phyloP scores from a whole-genome alignment of 1,139 yeast species.

The Debaryomyces subglobosus region DNA sequence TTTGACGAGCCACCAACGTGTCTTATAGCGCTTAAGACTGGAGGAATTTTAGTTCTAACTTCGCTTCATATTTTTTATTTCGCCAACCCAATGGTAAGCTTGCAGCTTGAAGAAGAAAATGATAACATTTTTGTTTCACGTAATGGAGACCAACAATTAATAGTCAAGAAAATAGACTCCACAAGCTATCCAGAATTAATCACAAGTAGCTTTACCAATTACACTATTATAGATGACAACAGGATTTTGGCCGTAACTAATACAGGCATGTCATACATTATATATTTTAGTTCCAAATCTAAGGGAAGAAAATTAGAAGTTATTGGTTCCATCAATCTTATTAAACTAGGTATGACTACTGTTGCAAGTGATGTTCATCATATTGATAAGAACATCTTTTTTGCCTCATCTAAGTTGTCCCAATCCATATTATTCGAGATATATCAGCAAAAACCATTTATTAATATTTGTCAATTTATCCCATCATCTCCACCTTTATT shows the following conservation, averaged over 20 bases:
- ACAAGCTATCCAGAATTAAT: background rate
- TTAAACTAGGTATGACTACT: slow-evolving; percentile 36
- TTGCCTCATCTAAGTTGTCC: slow-evolving; percentile 36
- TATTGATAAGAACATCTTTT: slow-evolving; percentile 32
- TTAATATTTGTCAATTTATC: slow-evolving; percentile 25
- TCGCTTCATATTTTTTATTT: slow-evolving; percentile 37
- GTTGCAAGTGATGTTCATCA: slow-evolving; percentile 31
- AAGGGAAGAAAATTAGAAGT: slow-evolving; percentile 3
- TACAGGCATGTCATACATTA: slow-evolving; percentile 33
- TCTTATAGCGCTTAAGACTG: slow-evolving; percentile 26
- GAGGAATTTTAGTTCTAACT: slow-evolving; percentile 38
- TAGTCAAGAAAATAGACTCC: slow-evolving; percentile 18
- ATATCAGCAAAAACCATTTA: slow-evolving; percentile 29
- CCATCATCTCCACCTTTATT: slow-evolving; percentile 42
- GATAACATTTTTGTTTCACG: slow-evolving; percentile 13
- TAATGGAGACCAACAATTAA: slow-evolving; percentile 13
- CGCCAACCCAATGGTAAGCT: slow-evolving; percentile 21
- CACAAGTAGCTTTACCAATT: slow-evolving; percentile 4
- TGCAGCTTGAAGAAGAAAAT: slow-evolving; percentile 17
- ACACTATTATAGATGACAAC: slow-evolving; percentile 27
- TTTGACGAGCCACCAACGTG: slow-evolving; percentile 39
- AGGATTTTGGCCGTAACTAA: slow-evolving; percentile 35
- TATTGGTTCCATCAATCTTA: slow-evolving; percentile 28
- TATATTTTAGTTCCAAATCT: slow-evolving; percentile 23
- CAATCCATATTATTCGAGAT: slow-evolving; percentile 38